phyloP scores from a whole-genome alignment of 2,329 filamentous ascomycete species.

The Fusarium compactum region DNA sequence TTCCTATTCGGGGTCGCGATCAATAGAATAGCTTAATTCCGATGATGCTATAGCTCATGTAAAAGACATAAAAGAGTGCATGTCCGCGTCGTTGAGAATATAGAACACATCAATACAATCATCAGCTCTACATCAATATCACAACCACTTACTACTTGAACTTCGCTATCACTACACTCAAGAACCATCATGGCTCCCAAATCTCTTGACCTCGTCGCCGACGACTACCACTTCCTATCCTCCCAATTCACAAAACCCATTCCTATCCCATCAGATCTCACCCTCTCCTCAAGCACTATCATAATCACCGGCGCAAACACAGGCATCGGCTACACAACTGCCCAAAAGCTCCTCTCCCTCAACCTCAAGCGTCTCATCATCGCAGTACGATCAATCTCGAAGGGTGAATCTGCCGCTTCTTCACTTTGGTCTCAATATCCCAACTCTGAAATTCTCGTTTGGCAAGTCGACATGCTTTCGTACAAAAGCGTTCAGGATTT shows the following conservation, averaged over 20 bases:
- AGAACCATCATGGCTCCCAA: conserved; percentile 40
- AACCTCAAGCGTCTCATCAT: conserved; percentile 59
- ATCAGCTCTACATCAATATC: neutral
- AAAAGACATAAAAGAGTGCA: conserved; percentile 16
- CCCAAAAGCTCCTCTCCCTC: conserved; percentile 55
- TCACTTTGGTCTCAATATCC: conserved; percentile 37
- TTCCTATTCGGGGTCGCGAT: conserved; percentile 22
- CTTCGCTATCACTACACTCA: neutral
- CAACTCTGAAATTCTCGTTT: conserved; percentile 59
- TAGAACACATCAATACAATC: conserved; percentile 2
- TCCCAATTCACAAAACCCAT: conserved; percentile 47
- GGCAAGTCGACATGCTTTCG: conserved; percentile 61
- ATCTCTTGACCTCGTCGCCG: conserved; percentile 36
- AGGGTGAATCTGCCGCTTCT: conserved; percentile 56
- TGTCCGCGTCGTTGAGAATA: neutral
- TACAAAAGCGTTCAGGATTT: conserved; percentile 61
- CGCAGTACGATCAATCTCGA: conserved; percentile 58
- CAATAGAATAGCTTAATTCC: neutral
- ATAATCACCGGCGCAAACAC: conserved; percentile 64
- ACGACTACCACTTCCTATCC: conserved; percentile 39
- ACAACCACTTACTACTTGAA: neutral
- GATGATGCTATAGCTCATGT: too few species aligned
- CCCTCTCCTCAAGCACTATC: conserved; percentile 51
- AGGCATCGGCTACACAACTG: conserved; percentile 62
- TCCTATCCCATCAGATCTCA: conserved; percentile 20